These are phyloP conservation scores for Helenozyma rhizophorensis DNA, from an alignment of 805 yeast genomes.

Conservation along the genomic window DNA sequence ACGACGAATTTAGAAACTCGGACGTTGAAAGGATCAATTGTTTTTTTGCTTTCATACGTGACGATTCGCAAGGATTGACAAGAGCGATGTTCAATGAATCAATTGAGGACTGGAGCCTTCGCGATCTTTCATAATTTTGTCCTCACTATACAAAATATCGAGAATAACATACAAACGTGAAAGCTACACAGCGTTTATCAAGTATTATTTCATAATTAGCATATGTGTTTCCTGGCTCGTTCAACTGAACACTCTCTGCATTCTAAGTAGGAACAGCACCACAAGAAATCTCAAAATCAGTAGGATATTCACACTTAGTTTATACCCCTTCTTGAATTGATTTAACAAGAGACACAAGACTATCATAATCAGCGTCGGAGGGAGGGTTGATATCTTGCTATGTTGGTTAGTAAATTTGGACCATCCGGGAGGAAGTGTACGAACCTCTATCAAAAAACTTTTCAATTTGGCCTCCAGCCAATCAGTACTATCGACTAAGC, in stretches of 20 bases:
- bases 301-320: slow-evolving; percentile 3
- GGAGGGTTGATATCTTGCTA: slow-evolving; percentile 47
- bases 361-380: slow-evolving; percentile 41
- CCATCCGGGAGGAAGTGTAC: slow-evolving; percentile 15
- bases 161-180: no score
- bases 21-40: slow-evolving; percentile 75
- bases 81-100: slow-evolving; percentile 49
- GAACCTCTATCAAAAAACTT: slow-evolving; percentile 35
- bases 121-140: no score
- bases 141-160: no score
- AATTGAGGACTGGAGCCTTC: slow-evolving; percentile 31
- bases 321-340: slow-evolving; percentile 28
- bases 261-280: slow-evolving; percentile 6
- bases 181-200: no score
- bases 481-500: no score
- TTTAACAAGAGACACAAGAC: slow-evolving; percentile 45
- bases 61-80: slow-evolving; percentile 55
- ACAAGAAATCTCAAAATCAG: slow-evolving; percentile 5
- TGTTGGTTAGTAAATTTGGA: slow-evolving; percentile 15
- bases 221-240: no score
- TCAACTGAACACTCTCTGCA: no score
- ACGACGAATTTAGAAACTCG: slow-evolving; percentile 73
- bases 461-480: slow-evolving; percentile 36
- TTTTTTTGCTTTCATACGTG: slow-evolving; percentile 58
- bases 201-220: no score